phyloP scores from a whole-genome alignment of 2,329 filamentous ascomycete species.

The Biscogniauxia mediterranea region DNA sequence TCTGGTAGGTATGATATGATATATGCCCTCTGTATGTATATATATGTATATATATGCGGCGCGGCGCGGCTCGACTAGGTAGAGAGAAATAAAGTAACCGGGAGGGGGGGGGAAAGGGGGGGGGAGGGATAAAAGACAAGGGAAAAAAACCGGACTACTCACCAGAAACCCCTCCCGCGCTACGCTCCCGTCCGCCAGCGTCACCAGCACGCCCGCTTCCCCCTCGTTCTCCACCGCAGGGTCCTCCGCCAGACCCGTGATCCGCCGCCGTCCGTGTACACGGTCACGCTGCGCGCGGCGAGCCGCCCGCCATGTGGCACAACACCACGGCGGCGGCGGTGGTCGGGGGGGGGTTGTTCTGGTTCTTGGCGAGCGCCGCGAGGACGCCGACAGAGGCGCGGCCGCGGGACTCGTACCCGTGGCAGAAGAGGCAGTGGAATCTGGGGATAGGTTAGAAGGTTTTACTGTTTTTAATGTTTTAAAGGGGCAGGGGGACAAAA shows the following conservation, averaged over 20 bases:
- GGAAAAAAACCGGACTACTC: too few relatives aligned
- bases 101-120: too few relatives aligned
- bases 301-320: constrained; percentile 44
- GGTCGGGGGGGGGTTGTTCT: constrained; percentile 21
- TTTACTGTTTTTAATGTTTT: too few relatives aligned
- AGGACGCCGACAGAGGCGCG: constrained; percentile 45
- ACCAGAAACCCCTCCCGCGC: constrained; percentile 40
- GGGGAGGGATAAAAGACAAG: too few relatives aligned
- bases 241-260: constrained; percentile 19
- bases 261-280: constrained; percentile 52
- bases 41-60: too few relatives aligned
- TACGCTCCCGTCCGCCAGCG: constrained; percentile 35
- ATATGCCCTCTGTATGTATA: too few relatives aligned
- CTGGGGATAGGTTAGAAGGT: constrained; percentile 22
- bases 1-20: too few relatives aligned
- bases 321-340: constrained; percentile 41
- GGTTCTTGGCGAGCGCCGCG: constrained; percentile 34
- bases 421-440: constrained; percentile 60
- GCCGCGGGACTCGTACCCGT: constrained; percentile 58
- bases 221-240: constrained; percentile 11
- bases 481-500: too few relatives aligned
- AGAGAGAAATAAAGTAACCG: too few relatives aligned
- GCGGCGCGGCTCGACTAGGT: too few relatives aligned
- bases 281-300: constrained; percentile 38
- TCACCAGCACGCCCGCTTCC: constrained; percentile 25